These are phyloP conservation scores for Cytospora piceicola DNA, from an alignment of 2,329 filamentous ascomycete species.

Conservation along the genomic window DNA sequence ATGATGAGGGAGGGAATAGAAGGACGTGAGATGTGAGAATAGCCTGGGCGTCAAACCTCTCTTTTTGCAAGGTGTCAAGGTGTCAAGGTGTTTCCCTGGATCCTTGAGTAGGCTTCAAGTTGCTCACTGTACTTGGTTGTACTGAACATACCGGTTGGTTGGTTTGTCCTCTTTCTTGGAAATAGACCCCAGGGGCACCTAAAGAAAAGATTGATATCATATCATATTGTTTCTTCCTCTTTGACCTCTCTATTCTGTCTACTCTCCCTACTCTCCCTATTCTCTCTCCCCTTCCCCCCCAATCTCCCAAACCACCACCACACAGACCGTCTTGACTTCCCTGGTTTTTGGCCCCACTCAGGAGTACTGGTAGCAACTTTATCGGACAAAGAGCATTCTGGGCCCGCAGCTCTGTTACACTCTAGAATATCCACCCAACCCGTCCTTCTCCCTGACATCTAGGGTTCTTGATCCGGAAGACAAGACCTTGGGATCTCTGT, in stretches of 20 bases:
- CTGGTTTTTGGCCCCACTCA: conserved; percentile 14
- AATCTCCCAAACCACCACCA: neutral
- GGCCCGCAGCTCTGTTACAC: conserved; percentile 26
- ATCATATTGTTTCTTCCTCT: neutral
- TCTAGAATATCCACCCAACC: conserved; percentile 3
- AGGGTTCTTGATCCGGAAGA: neutral
- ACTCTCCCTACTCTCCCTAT: too few species aligned
- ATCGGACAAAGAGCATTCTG: conserved; percentile 23
- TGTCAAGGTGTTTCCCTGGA: neutral
- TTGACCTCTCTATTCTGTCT: neutral
- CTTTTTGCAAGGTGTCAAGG: too few species aligned
- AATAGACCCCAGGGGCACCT: neutral
- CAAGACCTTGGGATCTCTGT: neutral
- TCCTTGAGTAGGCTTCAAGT: neutral
- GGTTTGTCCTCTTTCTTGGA: too few species aligned
- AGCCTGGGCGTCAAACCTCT: neutral
- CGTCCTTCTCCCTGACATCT: neutral
- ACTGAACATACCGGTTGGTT: too few species aligned
- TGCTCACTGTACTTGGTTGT: neutral
- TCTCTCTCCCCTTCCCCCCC: neutral
- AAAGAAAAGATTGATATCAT: neutral
- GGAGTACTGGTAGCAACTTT: conserved; percentile 10
- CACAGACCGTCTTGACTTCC: neutral
- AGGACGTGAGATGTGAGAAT: neutral
- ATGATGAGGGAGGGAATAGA: neutral